A percentile compares a stretch with the other conserved stretches of the same genome.
phyloP scores from a whole-genome alignment of 306 rosid species.

The Trifolium repens region DNA sequence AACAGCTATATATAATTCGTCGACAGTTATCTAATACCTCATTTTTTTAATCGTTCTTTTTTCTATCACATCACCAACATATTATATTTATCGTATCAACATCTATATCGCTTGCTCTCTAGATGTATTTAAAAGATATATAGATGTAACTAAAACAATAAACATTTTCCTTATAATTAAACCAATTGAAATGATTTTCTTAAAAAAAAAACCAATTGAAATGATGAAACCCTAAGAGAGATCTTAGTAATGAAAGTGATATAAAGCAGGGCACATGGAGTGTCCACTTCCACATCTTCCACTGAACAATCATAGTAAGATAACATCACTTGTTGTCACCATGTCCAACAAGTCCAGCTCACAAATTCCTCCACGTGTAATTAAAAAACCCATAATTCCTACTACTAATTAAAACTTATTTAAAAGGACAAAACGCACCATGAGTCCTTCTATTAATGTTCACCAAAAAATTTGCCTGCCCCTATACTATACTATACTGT shows the following conservation, averaged over 20 bases:
- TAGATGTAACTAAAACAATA: too few relatives aligned
- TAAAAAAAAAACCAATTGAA: neutral
- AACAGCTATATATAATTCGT: too few relatives aligned
- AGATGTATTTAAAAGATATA: too few relatives aligned
- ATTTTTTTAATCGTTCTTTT: too few relatives aligned
- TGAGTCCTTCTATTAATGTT: constrained; percentile 21
- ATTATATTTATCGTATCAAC: too few relatives aligned
- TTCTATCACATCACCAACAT: too few relatives aligned
- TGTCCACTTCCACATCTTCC: constrained; percentile 51
- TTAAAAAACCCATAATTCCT: constrained; percentile 8
- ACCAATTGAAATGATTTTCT: too few relatives aligned
- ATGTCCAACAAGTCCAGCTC: constrained; percentile 72
- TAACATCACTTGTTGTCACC: constrained; percentile 71
- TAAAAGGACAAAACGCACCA: constrained; percentile 16
- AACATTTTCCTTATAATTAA: too few relatives aligned
- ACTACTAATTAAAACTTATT: constrained; percentile 1
- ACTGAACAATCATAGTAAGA: constrained; percentile 61
- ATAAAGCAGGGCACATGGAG: constrained; percentile 55
- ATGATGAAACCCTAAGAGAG: constrained; percentile 11
- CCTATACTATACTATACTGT: constrained; percentile 39
- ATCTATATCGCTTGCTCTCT: too few relatives aligned
- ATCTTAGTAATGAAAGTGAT: neutral
- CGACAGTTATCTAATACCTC: too few relatives aligned
- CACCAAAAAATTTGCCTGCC: constrained; percentile 32
- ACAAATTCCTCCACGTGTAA: constrained; percentile 62